Base-by-base conservation (phyloP, 169 alveolate genomes). In the Plasmodium relictum region DNA sequence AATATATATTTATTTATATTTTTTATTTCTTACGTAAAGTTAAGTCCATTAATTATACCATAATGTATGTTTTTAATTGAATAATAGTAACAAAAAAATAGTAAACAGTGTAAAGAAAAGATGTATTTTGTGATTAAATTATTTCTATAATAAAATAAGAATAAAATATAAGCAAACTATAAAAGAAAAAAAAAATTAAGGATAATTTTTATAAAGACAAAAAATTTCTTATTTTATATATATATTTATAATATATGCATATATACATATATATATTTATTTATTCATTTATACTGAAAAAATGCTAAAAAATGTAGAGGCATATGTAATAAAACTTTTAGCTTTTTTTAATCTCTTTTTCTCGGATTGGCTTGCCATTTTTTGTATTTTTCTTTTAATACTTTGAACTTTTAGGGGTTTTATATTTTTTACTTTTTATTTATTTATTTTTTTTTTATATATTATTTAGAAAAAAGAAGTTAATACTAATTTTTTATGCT, bases 281-380 rank as follows among this genome's bases (percentile, higher is more conserved):
- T 50, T 78, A 65, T 76, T 74, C 20, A 63, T 76, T 20, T 26
- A 0, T 72, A 80, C 90, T 72, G 90, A 80, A 80, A 80, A 80
- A 80, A 80, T 80, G 63, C 83, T 80, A 66, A 80, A 80, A 54
- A 80, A 80, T 22, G 90, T 41, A 31, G 71, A 61, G 69, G 90
- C 90, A 80, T 80, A 80, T 18, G 66, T 44, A 45, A 80, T 80
- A 72, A 80, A 80, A 16, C 61, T n/a, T 61, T 62, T 42, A 20
- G 90, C 90, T 52, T 80, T 80, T 66, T 68, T 80, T 80, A 80
- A 58, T 66, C 90, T 63, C 18, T 80, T 80, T 69, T 80, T 80
- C 80, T 80, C 90, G 24, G 90, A 80, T 80, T 80, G 90, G 31
- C 90, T 73, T 61, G 90, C 90, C 90, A 80, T 80, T 80, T 61